Base-by-base conservation (phyloP, 2,329 filamentous ascomycete genomes). In the Colletotrichum gloeosporioides region DNA sequence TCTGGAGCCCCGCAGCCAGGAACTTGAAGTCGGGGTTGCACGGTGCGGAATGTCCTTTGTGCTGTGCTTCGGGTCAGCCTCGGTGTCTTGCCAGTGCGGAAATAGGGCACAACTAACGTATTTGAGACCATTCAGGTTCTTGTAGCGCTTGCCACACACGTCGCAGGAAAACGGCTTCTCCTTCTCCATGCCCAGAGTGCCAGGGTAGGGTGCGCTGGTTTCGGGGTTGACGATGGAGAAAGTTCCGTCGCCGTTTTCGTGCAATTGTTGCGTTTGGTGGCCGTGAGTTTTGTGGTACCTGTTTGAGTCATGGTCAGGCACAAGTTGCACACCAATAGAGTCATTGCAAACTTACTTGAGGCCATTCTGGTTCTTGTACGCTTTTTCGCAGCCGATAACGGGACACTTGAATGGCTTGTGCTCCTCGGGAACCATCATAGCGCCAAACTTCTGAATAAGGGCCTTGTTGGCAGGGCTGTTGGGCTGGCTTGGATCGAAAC, bases 351-450 rank as follows among this genome's bases (percentile, higher is more conserved):
- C 88, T 80, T 95, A 99, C 91, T 99, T 99, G 73, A 99, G 89
- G 66, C 97, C 97, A 80, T 99, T 99, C 84, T 99, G 97, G 85
- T 99, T 99, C 90, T 99, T 99, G 88, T 99, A 99, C 0, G 97
- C 96, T 89, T 99, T 99, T 85, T 99, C 97, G 82, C 97, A 99
- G 8, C 97, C 97, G 83, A 99, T 98, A 67, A 99, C 97, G 2
- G 97, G 97, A 82, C 97, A 99, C 84, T 96, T 95, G 89, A 98
- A 99, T 0, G 97, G 97, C 86, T 99, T 99, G 81, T 98, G 95
- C 83, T 99, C 96, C 83, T 99, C 96, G 18, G 94, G 94, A 75
- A 93, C 90, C 85, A 92, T 89, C 83, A 93, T 87, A n/a, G 88
- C 89, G 36, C 90, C 89, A 71, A 92, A 87, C 66, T 90, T 88